These are phyloP conservation scores for Boletus coccyginus DNA, from an alignment of 768 basidiomycete genomes.

Conservation along the genomic window DNA sequence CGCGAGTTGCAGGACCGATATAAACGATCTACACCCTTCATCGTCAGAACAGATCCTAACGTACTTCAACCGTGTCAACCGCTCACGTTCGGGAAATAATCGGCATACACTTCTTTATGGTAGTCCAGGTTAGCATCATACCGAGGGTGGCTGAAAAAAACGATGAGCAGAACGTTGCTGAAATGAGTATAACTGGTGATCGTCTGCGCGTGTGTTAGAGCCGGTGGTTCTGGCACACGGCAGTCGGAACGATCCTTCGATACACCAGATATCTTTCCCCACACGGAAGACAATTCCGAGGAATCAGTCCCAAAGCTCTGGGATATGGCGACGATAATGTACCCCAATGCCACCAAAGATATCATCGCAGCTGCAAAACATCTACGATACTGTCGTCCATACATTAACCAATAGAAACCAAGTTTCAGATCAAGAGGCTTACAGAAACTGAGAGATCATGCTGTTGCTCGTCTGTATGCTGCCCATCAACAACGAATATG, in stretches of 20 bases:
- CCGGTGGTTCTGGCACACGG: slow-evolving; percentile 19
- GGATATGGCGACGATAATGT: neutral
- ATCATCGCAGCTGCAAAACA: neutral
- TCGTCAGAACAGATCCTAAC: neutral
- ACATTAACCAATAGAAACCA: neutral
- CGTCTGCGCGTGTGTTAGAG: slow-evolving; percentile 15
- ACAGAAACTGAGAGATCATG: slow-evolving; percentile 14
- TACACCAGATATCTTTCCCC: neutral
- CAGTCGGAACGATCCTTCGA: slow-evolving; percentile 7
- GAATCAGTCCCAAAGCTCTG: neutral
- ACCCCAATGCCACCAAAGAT: slow-evolving; percentile 6
- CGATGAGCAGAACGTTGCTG: slow-evolving; percentile 42
- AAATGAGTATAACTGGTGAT: slow-evolving; percentile 36
- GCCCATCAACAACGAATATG: neutral
- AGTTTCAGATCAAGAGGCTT: neutral
- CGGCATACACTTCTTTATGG: slow-evolving; percentile 44
- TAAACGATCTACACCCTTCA: slow-evolving; percentile 39
- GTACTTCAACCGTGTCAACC: neutral
- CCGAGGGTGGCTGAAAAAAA: slow-evolving; percentile 50
- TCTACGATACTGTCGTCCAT: slow-evolving; percentile 3
- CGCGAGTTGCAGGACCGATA: slow-evolving; percentile 44
- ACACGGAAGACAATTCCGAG: neutral
- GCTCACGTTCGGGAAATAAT: slow-evolving; percentile 50
- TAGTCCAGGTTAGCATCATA: slow-evolving; percentile 47
- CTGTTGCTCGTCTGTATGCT: neutral